A percentile compares a stretch with the other conserved stretches of the same genome.
Conservation (phyloP, 2,329 filamentous ascomycete species). For the Cytospora chrysosperma region DNA sequence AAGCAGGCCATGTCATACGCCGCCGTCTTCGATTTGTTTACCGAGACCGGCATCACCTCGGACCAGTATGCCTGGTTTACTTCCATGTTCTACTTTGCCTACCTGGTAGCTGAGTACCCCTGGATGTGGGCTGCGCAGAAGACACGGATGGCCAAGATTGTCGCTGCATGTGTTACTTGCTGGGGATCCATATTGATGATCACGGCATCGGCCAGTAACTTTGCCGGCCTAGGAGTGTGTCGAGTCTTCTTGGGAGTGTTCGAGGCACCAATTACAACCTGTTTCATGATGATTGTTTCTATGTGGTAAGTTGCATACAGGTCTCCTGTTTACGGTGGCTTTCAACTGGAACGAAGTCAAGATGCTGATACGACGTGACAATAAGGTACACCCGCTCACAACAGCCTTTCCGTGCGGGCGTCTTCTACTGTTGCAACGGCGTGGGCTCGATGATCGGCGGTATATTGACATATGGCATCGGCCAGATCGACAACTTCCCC, state of each 20-base stretch:
- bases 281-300: constrained; percentile 50
- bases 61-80: constrained; percentile 55
- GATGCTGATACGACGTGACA: neutral
- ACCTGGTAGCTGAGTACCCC: constrained; percentile 42
- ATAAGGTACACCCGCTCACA: constrained; percentile 44
- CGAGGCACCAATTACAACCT: constrained; percentile 47
- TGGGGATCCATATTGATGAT: constrained; percentile 43
- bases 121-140: constrained; percentile 37
- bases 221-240: constrained; percentile 42
- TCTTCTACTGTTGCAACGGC: constrained; percentile 43
- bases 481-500: constrained; percentile 40
- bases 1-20: constrained; percentile 55
- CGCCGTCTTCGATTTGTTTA: constrained; percentile 55
- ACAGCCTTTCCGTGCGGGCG: constrained; percentile 46
- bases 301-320: constrained; percentile 38
- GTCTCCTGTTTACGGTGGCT: neutral
- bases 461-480: constrained; percentile 39
- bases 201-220: constrained; percentile 42
- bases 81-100: constrained; percentile 55
- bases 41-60: constrained; percentile 45
- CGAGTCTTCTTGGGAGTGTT: constrained; percentile 48
- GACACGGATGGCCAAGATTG: constrained; percentile 37
- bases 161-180: constrained; percentile 32
- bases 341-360: neutral
- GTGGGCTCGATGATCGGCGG: constrained; percentile 39